phyloP scores from a whole-genome alignment of 495 filamentous ascomycete species.

The Neurospora intermedia region DNA sequence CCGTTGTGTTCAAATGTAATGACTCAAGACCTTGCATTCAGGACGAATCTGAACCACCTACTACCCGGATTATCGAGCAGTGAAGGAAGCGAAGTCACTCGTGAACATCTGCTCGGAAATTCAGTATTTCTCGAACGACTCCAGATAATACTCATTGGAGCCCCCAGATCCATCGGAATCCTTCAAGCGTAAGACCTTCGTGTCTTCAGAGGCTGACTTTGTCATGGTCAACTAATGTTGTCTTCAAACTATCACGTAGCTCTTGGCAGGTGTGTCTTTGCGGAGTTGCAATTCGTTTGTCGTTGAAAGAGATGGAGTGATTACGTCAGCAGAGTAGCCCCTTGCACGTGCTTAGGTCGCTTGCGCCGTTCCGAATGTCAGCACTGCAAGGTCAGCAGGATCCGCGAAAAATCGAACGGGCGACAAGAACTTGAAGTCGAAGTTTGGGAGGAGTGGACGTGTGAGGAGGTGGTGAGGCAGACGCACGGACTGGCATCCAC shows the following conservation, averaged over 20 bases:
- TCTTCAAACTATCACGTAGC: not conserved
- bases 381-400: not conserved
- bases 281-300: not conserved
- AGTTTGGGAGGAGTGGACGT: not conserved
- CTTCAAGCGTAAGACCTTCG: not conserved
- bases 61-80: not conserved
- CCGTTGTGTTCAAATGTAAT: not conserved
- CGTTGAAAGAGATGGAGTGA: slow-evolving; percentile 1
- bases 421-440: not conserved
- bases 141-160: not conserved
- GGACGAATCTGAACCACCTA: not conserved
- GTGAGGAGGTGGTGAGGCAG: not conserved
- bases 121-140: not conserved
- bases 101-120: not conserved
- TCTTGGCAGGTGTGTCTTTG: not conserved
- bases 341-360: not conserved
- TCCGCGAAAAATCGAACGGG: not conserved
- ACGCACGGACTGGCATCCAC: not conserved
- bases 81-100: not conserved
- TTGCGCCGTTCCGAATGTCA: not conserved
- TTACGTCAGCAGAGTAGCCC: slow-evolving; percentile 1
- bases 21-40: not conserved
- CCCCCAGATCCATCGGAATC: no score
- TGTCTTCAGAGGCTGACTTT: not conserved
- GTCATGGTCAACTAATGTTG: not conserved